A percentile compares a stretch with the other conserved stretches of the same genome.
phyloP scores from a whole-genome alignment of 352 stramenopile species.

The Phytophthora vignae region DNA sequence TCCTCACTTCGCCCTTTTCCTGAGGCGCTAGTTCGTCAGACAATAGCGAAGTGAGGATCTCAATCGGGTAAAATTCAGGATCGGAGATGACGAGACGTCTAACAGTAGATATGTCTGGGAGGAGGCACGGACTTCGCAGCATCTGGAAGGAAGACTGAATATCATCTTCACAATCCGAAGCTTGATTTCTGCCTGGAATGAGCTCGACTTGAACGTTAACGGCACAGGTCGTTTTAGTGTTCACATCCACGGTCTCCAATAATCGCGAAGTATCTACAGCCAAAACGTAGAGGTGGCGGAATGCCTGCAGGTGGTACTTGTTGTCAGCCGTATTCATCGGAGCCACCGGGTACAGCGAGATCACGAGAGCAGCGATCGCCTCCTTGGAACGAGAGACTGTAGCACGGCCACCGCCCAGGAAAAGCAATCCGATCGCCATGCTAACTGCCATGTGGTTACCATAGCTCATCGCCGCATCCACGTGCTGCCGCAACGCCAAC shows the following conservation, averaged over 20 bases:
- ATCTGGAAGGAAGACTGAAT: slow-evolving; percentile 31
- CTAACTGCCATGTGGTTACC: slow-evolving; percentile 96
- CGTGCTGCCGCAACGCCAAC: slow-evolving; percentile 79
- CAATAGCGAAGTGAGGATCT: slow-evolving; percentile 52
- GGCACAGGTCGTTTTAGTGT: slow-evolving; percentile 52
- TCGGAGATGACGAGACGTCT: slow-evolving; percentile 61
- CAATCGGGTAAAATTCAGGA: slow-evolving; percentile 70
- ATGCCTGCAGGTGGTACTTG: slow-evolving; percentile 90
- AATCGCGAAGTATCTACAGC: slow-evolving; percentile 79
- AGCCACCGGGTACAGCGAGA: slow-evolving; percentile 95
- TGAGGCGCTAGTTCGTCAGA: slow-evolving; percentile 8
- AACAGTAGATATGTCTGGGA: slow-evolving; percentile 70
- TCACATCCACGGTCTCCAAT: slow-evolving; percentile 83
- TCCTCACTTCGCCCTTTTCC: slow-evolving; percentile 21
- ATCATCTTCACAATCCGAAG: not conserved
- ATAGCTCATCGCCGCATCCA: slow-evolving; percentile 90
- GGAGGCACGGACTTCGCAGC: slow-evolving; percentile 70
- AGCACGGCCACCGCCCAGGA: slow-evolving; percentile 94
- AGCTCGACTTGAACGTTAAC: slow-evolving; percentile 62
- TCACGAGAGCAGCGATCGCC: slow-evolving; percentile 95
- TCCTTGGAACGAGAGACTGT: slow-evolving; percentile 91
- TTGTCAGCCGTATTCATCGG: slow-evolving; percentile 95
- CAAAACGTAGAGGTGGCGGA: slow-evolving; percentile 93
- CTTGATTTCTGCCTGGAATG: slow-evolving; percentile 8
- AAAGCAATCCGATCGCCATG: slow-evolving; percentile 96